Evolutionary conservation across 2,329 filamentous ascomycete species (phyloP), one percentile per base, ranked within the genome.

Genomic region (Xylariaceae sp.): DNA sequence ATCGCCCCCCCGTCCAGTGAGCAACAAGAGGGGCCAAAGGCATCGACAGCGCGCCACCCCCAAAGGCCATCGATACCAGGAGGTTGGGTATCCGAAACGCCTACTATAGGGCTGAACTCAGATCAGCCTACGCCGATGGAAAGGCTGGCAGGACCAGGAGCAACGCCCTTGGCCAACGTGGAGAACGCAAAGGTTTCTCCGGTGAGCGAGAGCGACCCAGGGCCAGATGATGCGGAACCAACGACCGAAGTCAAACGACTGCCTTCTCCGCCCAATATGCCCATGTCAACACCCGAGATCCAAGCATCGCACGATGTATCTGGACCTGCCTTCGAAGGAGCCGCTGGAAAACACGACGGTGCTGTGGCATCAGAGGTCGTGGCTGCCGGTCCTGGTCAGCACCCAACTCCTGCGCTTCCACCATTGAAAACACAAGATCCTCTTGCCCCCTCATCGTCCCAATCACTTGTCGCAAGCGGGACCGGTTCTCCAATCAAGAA

Each of bases 1-100:
- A 44, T 34, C 22, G 43, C 48, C 34, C 45, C 49, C 2, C 28
- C 44, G 4, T 19, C n/a, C 32, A 49, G 19, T n/a, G 17, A 38
- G n/a, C 39, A 38, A 16, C 41, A 46, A 38, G 41, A 41, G 22
- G n/a, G 9, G 9, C 18, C 13, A 0, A 18, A 19, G 13, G 19
- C 35, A 16, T 16, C 16, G 16, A 34, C 38, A 19, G 26, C 9
- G 17, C 36, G 19, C 4, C 24, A 15, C 17, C 28, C n/a, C 15
- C 28, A 39, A 19, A 51, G 56, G 38, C 50, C 60, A 45, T 45
- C 51, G 29, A 47, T 63, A 40, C 57, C 58, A 19, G 60, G 58
- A 3, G 49, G 50, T 37, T 61, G 57, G 59, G 53, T 60, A 18
- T 54, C 58, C 11, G 58, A 62, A 46, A 57, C 51, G 37, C 39